phyloP scores from a whole-genome alignment of 2,329 filamentous ascomycete genomes.

The Fusarium denticulatum region DNA sequence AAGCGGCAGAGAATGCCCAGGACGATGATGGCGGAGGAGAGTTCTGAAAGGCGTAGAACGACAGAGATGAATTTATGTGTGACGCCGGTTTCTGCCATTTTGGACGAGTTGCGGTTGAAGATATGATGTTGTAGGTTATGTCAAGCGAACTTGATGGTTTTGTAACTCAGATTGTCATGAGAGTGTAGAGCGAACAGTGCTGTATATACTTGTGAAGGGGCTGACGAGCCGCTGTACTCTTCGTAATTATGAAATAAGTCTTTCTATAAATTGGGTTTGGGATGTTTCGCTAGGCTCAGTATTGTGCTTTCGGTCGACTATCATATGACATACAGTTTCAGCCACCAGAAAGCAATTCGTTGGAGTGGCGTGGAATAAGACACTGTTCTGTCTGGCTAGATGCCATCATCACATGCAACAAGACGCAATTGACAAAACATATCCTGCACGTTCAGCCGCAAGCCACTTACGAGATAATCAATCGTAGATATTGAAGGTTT shows the following conservation, averaged over 20 bases:
- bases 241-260: fast-evolving
- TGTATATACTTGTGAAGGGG: neutral
- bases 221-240: fast-evolving
- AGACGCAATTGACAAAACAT: neutral
- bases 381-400: too few species aligned
- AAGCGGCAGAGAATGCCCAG: neutral
- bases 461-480: too few species aligned
- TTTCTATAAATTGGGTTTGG: too few species aligned
- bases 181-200: neutral
- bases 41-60: neutral
- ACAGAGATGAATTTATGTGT: neutral
- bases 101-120: fast-evolving
- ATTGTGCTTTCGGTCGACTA: fast-evolving
- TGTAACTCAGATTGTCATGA: too few species aligned
- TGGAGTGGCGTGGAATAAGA: fast-evolving
- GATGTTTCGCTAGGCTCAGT: too few species aligned
- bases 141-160: too few species aligned
- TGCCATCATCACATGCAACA: neutral
- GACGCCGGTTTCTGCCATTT: neutral
- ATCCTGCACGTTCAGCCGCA: too few species aligned
- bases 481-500: too few species aligned
- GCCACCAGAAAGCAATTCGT: too few species aligned
- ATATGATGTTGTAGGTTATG: neutral
- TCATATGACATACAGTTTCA: too few species aligned
- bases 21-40: neutral